A percentile compares a stretch with the other conserved stretches of the same genome.
These are phyloP conservation scores for Trichomonas vaginalis DNA, from an alignment of 208 protist genomes.

Conservation along the genomic window DNA sequence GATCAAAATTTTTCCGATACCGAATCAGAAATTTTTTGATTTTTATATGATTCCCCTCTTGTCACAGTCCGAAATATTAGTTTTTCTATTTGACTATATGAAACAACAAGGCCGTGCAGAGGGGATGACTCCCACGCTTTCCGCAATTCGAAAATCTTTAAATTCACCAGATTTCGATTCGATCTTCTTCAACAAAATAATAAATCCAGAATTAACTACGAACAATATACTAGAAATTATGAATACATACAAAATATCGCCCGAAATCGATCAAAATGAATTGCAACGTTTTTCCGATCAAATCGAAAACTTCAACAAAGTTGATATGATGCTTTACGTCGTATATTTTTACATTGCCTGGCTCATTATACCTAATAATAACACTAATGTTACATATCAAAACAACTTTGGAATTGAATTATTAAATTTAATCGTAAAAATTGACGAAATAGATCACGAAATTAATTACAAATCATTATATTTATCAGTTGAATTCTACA, in stretches of 20 bases:
- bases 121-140: not conserved
- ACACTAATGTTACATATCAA: too few relatives aligned
- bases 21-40: too few relatives aligned
- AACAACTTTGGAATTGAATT: not conserved
- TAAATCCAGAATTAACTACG: not conserved
- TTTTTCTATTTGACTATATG: not conserved
- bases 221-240: not conserved
- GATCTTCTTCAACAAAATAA: not conserved
- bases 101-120: not conserved
- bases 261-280: not conserved
- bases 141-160: not conserved
- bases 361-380: not conserved
- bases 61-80: not conserved
- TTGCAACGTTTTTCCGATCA: not conserved
- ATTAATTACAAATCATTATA: not conserved
- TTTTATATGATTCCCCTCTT: not conserved
- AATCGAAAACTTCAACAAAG: not conserved
- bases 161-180: not conserved
- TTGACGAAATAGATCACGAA: not conserved
- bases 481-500: not conserved
- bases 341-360: not conserved
- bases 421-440: not conserved
- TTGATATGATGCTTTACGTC: not conserved
- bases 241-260: not conserved
- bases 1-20: too few relatives aligned